Evolutionary conservation across 495 filamentous ascomycete genomes (phyloP), one percentile per base, ranked within the genome.

Genomic region (Aspergillus nanangensis): DNA sequence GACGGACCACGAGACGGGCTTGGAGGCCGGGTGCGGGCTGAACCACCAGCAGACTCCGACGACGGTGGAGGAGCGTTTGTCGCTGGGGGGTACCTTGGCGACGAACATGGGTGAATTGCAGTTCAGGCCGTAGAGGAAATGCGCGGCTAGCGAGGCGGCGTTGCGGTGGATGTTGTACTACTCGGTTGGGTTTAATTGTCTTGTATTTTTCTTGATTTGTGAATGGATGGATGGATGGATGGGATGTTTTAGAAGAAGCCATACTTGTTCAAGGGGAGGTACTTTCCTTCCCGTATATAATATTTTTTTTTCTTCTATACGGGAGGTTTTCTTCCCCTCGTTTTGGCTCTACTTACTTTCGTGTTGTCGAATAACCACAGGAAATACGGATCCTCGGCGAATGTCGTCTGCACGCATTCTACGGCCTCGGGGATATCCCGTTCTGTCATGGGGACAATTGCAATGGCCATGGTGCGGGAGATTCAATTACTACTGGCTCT

Each of bases 31-130:
- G 14, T 62, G 62, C 0, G 83, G 83, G 0, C 72, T 69, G 37
- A 80, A 66, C 83, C 83, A 87, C 73, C 80, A 83, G 41, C 77
- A 72, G 41, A 81, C 73, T 5, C 83, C 83, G 47, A 84, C 71
- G 29, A 87, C 22, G 45, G 24, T 19, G 60, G 14, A 8, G 27
- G 51, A 32, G 52, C 19, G 34, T n/a, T 41, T 41, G 5, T 57
- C 52, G 34, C 17, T 51, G n/a, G 52, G 29, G 35, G 32, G 34
- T 11, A 47, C 65, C 62, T 80, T 82, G 23, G 82, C 82, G 37
- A 86, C 74, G 56, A 76, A 78, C 59, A 85, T 82, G 33, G 84
- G 75, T 38, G 71, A 79, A 58, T 77, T 74, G 45, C 72, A 71
- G 54, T 47, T 55, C 38, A 86, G 78, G 25, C 81, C 81, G 69